Base-by-base conservation (phyloP, 106 monocot species). In the Platanthera guangdongensis region DNA sequence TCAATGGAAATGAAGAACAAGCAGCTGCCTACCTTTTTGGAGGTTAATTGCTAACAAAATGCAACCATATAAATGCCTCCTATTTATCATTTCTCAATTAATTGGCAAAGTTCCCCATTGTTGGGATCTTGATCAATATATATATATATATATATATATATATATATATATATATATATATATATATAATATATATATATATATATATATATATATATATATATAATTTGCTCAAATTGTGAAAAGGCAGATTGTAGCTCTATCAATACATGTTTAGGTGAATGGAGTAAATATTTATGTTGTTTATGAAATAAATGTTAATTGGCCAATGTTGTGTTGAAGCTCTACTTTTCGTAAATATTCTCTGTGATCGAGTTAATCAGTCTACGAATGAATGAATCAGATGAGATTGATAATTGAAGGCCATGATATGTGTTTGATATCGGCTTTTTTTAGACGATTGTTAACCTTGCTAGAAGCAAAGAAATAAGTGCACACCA, bases 1-100 rank as follows among this genome's bases (percentile, higher is more conserved):
- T 87, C 63, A 94, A 91, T 79, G 93, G 93, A 79, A 94, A 97
- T 45, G 97, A 97, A 80, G 93, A 97, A 51, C 91, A 91, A 82
- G 97, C 97, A 18, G 93, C 93, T 50, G 88, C 83, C 6, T 92
- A 76, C 77, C 82, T 95, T 45, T 95, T 95, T 72, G 95, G 95
- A 30, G 92, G 92, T 13, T 95, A 76, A 65, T 11, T 32, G 7
- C 65, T 32, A 65, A 65, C 65, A 11, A 59, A 28, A 32, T 19
- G 10, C 25, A 65, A 30, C 9, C 32, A 28, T 30, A 3, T 62
- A 28, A 64, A 64, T 64, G 21, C 63, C 9, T 64, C 25, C 25
- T 25, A 21, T 64, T 64, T 16, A 16, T 57, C 18, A 57, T 57
- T 13, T 0, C 0, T 57, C 18, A 57, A 57, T 57, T 57, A 13